A percentile compares a stretch with the other conserved stretches of the same genome.
Conservation (phyloP, 331 rosid genomes). For the Arachis monticola region DNA sequence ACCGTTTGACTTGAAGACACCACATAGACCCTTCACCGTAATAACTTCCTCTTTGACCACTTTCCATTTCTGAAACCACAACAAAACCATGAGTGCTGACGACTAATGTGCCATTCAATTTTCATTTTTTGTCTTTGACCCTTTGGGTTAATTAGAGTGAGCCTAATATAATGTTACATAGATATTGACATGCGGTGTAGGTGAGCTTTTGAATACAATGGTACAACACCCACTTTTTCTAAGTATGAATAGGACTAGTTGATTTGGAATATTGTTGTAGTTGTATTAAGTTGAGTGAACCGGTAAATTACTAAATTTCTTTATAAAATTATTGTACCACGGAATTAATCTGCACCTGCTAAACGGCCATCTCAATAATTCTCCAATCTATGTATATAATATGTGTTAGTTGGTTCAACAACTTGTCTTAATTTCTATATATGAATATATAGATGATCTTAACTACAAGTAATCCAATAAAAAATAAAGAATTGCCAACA, state of each 20-base stretch:
- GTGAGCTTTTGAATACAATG: conserved; percentile 26
- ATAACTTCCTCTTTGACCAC: conserved; percentile 54
- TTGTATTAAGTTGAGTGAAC: conserved; percentile 10
- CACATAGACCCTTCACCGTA: conserved; percentile 43
- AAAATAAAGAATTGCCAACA: conserved; percentile 15
- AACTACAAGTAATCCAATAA: conserved; percentile 27
- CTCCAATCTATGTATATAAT: not conserved
- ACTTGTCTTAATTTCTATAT: conserved; percentile 27
- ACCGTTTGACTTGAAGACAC: conserved; percentile 65
- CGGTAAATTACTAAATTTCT: conserved; percentile 11
- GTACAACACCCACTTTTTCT: not conserved
- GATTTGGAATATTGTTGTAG: conserved; percentile 6
- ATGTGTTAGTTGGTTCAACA: conserved; percentile 43
- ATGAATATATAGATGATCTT: conserved; percentile 26
- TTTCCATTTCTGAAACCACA: conserved; percentile 47
- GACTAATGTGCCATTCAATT: not conserved
- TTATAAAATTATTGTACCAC: conserved; percentile 1
- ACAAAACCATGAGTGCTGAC: not conserved
- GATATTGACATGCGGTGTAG: not conserved
- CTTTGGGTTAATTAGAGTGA: not conserved
- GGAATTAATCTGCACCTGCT: not conserved
- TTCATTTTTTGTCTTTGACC: not conserved
- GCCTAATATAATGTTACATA: not conserved
- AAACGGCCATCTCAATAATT: not conserved
- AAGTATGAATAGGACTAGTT: conserved; percentile 1